Conservation (phyloP, 1,284 basidiomycete genomes). For the Apiotrichum sp. region DNA sequence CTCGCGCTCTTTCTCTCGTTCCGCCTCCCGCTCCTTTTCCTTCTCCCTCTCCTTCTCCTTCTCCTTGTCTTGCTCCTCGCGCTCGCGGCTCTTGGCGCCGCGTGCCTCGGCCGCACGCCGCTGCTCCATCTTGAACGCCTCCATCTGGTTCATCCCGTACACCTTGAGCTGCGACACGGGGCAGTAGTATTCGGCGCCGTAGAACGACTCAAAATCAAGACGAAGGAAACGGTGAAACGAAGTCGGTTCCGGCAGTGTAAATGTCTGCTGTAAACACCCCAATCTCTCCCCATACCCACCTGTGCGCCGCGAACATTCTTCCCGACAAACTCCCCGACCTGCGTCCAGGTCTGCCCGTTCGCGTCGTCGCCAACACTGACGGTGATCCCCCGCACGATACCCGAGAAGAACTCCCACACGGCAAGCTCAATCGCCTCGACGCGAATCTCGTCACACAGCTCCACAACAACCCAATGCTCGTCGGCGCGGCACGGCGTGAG, state of each 20-base stretch:
- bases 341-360: conserved; percentile 44
- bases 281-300: conserved; percentile 51
- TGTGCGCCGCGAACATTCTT: conserved; percentile 90
- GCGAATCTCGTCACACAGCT: conserved; percentile 93
- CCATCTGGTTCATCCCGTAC: conserved; percentile 93
- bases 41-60: conserved; percentile 19
- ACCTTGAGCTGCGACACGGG: conserved; percentile 88
- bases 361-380: conserved; percentile 73
- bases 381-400: conserved; percentile 86
- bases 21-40: conserved; percentile 55
- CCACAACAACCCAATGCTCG: conserved; percentile 82
- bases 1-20: conserved; percentile 41
- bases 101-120: conserved; percentile 24
- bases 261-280: conserved; percentile 57
- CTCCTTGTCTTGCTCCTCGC: conserved; percentile 18
- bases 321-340: conserved; percentile 66
- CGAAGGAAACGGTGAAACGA: conserved; percentile 91
- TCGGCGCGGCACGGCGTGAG: conserved; percentile 75
- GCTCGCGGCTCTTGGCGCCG: conserved; percentile 27
- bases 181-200: conserved; percentile 93
- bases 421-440: conserved; percentile 94
- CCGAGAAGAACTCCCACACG: conserved; percentile 97
- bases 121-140: conserved; percentile 87
- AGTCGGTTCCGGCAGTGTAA: conserved; percentile 55
- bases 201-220: conserved; percentile 90